These are phyloP conservation scores for Gloeophyllum trabeum DNA, from an alignment of 768 basidiomycete genomes.

Conservation along the genomic window DNA sequence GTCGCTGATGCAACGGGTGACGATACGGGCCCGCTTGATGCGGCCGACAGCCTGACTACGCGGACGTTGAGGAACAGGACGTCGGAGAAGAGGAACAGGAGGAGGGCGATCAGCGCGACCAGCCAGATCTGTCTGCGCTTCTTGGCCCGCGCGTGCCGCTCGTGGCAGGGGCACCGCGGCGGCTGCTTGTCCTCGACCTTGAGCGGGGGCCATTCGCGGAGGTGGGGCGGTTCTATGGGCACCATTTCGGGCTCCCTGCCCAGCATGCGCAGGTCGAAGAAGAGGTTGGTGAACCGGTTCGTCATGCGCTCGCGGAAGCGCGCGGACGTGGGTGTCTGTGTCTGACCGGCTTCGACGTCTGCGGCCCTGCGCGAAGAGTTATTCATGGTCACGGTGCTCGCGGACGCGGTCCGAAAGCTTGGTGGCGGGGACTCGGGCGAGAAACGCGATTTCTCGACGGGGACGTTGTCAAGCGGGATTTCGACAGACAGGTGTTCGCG, in stretches of 20 bases:
- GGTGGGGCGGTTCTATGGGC: slow-evolving; percentile 13
- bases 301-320: slow-evolving; percentile 17
- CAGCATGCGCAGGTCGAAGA: slow-evolving; percentile 23
- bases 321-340: slow-evolving; percentile 9
- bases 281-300: slow-evolving; percentile 21
- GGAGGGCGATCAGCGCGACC: slow-evolving; percentile 22
- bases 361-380: slow-evolving; percentile 8
- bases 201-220: slow-evolving; percentile 26
- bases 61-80: slow-evolving; percentile 24
- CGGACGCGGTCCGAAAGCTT: slow-evolving; percentile 14
- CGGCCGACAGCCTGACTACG: slow-evolving; percentile 13
- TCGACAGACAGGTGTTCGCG: slow-evolving; percentile 18
- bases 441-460: slow-evolving; percentile 26
- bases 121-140: slow-evolving; percentile 19
- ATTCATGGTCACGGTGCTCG: slow-evolving; percentile 13
- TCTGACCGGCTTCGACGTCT: too few relatives aligned
- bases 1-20: slow-evolving; percentile 5
- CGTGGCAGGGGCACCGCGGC: slow-evolving; percentile 12
- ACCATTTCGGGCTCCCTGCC: slow-evolving; percentile 15
- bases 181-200: slow-evolving; percentile 23
- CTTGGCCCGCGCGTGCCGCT: slow-evolving; percentile 12
- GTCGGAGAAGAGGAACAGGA: slow-evolving; percentile 33
- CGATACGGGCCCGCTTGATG: slow-evolving; percentile 1
- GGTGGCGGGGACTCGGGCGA: slow-evolving; percentile 30
- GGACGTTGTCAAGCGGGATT: slow-evolving; percentile 4